Percentiles rank a stretch among this genome's conserved stretches.
Conservation (phyloP, 1,139 yeast genomes). For the Protomyces pachydermus region DNA sequence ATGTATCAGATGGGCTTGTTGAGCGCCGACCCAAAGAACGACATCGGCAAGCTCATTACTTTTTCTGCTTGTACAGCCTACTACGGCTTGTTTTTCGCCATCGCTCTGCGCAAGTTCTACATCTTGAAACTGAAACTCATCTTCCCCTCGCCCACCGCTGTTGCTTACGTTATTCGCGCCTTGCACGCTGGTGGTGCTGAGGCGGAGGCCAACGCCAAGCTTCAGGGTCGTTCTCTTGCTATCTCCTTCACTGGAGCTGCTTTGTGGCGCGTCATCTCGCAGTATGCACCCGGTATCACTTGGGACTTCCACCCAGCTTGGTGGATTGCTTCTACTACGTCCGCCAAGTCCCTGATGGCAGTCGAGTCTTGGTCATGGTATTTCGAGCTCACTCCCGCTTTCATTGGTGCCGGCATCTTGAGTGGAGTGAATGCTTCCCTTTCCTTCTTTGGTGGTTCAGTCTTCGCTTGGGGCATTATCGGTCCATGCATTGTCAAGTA, state of each 20-base stretch:
- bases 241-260: conserved; percentile 19
- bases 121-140: conserved; percentile 24
- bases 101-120: conserved; percentile 27
- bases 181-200: conserved; percentile 26
- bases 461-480: conserved; percentile 27
- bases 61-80: conserved; percentile 28
- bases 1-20: conserved; percentile 25
- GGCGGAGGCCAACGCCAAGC: conserved; percentile 22
- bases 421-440: conserved; percentile 27
- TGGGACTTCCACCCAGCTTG: conserved; percentile 28
- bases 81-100: conserved; percentile 28
- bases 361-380: conserved; percentile 27
- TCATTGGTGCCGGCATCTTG: conserved; percentile 28
- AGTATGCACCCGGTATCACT: conserved; percentile 25
- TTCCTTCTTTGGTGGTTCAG: conserved; percentile 27
- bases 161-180: conserved; percentile 27
- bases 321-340: conserved; percentile 20
- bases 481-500: conserved; percentile 22
- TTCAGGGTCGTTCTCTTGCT: conserved; percentile 15
- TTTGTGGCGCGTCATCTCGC: conserved; percentile 18
- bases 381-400: conserved; percentile 26
- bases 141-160: conserved; percentile 28
- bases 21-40: conserved; percentile 18
- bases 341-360: conserved; percentile 7
- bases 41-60: conserved; percentile 23